These are phyloP conservation scores for Podospora tetraspora DNA, from an alignment of 495 filamentous ascomycete genomes.

Conservation along the genomic window DNA sequence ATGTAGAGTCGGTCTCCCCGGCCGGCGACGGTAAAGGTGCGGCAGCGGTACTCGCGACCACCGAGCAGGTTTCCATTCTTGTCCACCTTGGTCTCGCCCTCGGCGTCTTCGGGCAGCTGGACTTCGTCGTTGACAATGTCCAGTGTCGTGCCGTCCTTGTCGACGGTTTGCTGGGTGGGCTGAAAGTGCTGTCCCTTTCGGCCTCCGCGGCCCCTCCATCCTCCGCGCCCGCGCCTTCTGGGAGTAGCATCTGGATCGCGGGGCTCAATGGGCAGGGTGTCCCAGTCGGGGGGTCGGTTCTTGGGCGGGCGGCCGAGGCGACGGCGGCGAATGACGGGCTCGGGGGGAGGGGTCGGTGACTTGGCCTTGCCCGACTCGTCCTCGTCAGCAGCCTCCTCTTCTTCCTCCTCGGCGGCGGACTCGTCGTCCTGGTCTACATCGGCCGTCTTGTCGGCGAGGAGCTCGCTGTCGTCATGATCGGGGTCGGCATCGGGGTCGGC, in stretches of 20 bases:
- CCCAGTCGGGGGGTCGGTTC: conserved; percentile 72
- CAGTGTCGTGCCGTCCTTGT: conserved; percentile 91
- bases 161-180: conserved; percentile 66
- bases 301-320: conserved; percentile 83
- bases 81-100: conserved; percentile 90
- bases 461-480: conserved; percentile 32
- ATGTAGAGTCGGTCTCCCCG: conserved; percentile 89
- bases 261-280: conserved; percentile 51
- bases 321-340: conserved; percentile 60
- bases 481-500: conserved; percentile 17
- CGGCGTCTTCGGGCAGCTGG: conserved; percentile 75
- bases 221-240: conserved; percentile 63
- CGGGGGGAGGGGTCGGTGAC: conserved; percentile 51
- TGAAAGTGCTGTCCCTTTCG: conserved; percentile 72
- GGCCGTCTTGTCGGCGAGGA: conserved; percentile 16
- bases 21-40: conserved; percentile 82
- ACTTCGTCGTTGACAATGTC: conserved; percentile 91
- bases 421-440: conserved; percentile 35
- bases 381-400: conserved; percentile 30
- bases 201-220: conserved; percentile 61
- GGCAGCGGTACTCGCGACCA: conserved; percentile 85
- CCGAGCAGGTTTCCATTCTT: conserved; percentile 74
- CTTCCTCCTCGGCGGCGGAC: conserved; percentile 37
- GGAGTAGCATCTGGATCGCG: conserved; percentile 52
- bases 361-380: conserved; percentile 44